Conservation (phyloP, 2,329 filamentous ascomycete genomes). For the Pezicula rhizophila region DNA sequence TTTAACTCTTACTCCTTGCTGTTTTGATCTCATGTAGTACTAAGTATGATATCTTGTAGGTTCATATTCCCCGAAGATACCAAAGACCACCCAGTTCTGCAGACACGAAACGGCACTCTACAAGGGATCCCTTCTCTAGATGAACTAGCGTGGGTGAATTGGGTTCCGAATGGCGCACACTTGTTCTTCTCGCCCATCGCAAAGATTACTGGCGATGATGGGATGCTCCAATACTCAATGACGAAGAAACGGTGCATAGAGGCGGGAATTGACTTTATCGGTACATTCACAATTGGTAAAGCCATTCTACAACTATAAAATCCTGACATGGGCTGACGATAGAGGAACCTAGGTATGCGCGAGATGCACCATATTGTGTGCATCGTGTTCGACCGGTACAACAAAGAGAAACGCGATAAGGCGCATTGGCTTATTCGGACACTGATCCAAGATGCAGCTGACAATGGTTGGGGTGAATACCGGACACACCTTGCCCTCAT, state of each 20-base stretch:
- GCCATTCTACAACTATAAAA: no score
- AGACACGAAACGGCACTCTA: slow-evolving; percentile 21
- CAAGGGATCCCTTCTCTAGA: slow-evolving; percentile 23
- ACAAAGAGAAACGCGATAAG: slow-evolving; percentile 32
- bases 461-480: slow-evolving; percentile 38
- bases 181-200: slow-evolving; percentile 47
- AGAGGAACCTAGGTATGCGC: slow-evolving; percentile 31
- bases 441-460: slow-evolving; percentile 34
- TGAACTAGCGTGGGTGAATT: slow-evolving; percentile 39
- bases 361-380: slow-evolving; percentile 52
- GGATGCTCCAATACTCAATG: slow-evolving; percentile 36
- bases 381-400: slow-evolving; percentile 43
- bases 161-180: slow-evolving; percentile 46
- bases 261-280: slow-evolving; percentile 44
- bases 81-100: no score
- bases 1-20: no score
- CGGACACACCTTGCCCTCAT: slow-evolving; percentile 38
- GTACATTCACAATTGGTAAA: slow-evolving; percentile 41
- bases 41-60: no score
- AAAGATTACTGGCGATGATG: slow-evolving; percentile 41
- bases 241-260: slow-evolving; percentile 34
- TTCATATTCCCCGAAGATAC: no score
- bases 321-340: no score
- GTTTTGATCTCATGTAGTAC: no score
- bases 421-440: slow-evolving; percentile 32